Evolutionary conservation across 352 stramenopile genomes (phyloP).

Genomic region (Pythium oligandrum): DNA sequence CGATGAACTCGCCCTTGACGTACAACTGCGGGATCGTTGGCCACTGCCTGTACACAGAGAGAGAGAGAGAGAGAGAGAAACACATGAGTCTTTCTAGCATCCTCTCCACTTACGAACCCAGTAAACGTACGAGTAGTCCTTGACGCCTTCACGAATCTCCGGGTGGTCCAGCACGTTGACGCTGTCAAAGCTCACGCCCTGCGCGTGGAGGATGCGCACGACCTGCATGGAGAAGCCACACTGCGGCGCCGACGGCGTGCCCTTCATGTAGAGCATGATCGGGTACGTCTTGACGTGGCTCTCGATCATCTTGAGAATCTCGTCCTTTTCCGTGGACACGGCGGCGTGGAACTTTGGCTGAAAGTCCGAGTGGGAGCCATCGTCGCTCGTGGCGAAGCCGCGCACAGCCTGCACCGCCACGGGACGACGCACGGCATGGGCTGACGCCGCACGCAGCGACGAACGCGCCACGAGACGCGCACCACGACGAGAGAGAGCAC

Average conservation of each 20-base stretch:
- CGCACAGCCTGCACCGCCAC: conserved; percentile 5
- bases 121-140: conserved; percentile 94
- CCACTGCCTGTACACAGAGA: conserved; percentile 75
- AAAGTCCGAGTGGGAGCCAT: conserved; percentile 87
- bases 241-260: conserved; percentile 93
- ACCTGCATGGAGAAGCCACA: conserved; percentile 98
- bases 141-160: conserved; percentile 97
- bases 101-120: not conserved
- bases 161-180: conserved; percentile 99
- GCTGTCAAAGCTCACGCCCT: conserved; percentile 94
- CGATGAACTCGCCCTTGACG: conserved; percentile 98
- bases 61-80: not conserved
- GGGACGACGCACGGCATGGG: conserved; percentile 1
- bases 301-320: conserved; percentile 89
- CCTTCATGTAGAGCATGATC: conserved; percentile 99
- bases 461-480: conserved; percentile 1
- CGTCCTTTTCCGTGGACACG: conserved; percentile 82
- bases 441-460: conserved; percentile 5
- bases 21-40: conserved; percentile 98
- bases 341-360: conserved; percentile 82
- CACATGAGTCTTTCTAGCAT: not conserved
- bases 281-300: conserved; percentile 88
- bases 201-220: conserved; percentile 91
- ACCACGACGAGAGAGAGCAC: conserved; percentile 13
- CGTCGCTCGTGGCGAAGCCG: conserved; percentile 33